Base-by-base conservation (phyloP, 208 protist genomes). In the Leishmania arabica region DNA sequence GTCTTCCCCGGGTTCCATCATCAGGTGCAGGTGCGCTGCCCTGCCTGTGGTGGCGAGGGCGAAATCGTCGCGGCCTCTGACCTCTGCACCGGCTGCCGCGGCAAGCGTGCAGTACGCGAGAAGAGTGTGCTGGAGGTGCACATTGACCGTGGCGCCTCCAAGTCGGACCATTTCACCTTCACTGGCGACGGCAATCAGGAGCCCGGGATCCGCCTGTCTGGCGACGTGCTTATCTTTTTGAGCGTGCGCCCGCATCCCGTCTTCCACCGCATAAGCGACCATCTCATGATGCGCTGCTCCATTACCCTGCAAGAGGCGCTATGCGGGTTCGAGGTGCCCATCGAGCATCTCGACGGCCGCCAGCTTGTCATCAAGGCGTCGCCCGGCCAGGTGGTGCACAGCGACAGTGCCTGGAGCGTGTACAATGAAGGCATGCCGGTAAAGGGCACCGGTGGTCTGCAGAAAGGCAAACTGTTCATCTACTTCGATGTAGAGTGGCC, bases 191-290 rank as follows among this genome's bases (percentile, higher is more conserved):
- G 97, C 69, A 96, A 99, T 66, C 94, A 99, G 81, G 80, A 89
- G 64, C 95, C 95, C 2, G 94, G 91, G 53, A 83, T 98, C 64
- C 84, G 87, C 0, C 80, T 95, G 11, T 90, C 98, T 62, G 99
- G 99, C 27, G 99, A 99, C 83, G 93, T 99, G 68, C 87, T 99
- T 51, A 97, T 99, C 75, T 90, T 99, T 9, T 77, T 99, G 1
- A 79, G 92, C 21, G 87, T 99, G 81, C 95, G 98, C 80, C 82
- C 93, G 72, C 99, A 99, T 86, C 66, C 88, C 37, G 45, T 93
- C 19, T 99, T 99, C 83, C 83, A 90, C 24, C 92, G 99, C 70
- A 79, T 98, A 4, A 98, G 95, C 49, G 80, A 92, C n/a, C 97
- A 99, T 85, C 91, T 99, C 0, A 53, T 98, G 76, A 97, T 99